Conservation (phyloP, 2,329 filamentous ascomycete species). For the Exutisphaerella laricina region DNA sequence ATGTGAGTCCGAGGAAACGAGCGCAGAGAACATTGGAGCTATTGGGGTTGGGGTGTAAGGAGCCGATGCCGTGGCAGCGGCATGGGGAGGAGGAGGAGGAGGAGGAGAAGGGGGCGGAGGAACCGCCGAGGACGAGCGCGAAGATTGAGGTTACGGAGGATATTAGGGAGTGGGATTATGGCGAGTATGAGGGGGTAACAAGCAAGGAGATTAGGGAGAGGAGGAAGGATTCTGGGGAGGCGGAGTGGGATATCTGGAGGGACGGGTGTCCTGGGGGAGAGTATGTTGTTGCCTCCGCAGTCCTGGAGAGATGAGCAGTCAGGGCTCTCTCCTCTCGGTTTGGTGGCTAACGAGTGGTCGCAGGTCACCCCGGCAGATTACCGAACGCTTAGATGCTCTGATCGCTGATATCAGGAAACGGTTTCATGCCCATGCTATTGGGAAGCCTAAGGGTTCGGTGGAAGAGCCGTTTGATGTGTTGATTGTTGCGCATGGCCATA, state of each 20-base stretch:
- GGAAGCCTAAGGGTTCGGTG: constrained; percentile 39
- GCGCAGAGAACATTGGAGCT: constrained; percentile 89
- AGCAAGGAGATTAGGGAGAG: constrained; percentile 46
- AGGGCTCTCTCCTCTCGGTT: no score
- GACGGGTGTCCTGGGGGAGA: constrained; percentile 77
- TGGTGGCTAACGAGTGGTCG: not conserved
- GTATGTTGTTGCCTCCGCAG: constrained; percentile 34
- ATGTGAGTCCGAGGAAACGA: constrained; percentile 78
- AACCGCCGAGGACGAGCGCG: constrained; percentile 33
- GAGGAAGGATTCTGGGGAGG: constrained; percentile 44
- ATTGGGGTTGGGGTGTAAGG: constrained; percentile 64
- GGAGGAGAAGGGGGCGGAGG: constrained; percentile 21
- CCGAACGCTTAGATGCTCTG: constrained; percentile 64
- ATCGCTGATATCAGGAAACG: constrained; percentile 65
- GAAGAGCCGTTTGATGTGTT: constrained; percentile 58
- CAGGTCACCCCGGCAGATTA: constrained; percentile 67
- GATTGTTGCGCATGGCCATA: constrained; percentile 85
- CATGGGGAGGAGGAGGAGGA: constrained; percentile 26
- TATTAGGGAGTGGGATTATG: constrained; percentile 59
- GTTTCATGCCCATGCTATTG: constrained; percentile 47
- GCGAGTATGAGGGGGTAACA: constrained; percentile 55
- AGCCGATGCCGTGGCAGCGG: constrained; percentile 60
- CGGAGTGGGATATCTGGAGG: constrained; percentile 78
- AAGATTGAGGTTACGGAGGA: constrained; percentile 47
- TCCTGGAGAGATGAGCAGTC: no score